phyloP scores from a whole-genome alignment of 1,284 basidiomycete genomes.

The Cerrena zonata region DNA sequence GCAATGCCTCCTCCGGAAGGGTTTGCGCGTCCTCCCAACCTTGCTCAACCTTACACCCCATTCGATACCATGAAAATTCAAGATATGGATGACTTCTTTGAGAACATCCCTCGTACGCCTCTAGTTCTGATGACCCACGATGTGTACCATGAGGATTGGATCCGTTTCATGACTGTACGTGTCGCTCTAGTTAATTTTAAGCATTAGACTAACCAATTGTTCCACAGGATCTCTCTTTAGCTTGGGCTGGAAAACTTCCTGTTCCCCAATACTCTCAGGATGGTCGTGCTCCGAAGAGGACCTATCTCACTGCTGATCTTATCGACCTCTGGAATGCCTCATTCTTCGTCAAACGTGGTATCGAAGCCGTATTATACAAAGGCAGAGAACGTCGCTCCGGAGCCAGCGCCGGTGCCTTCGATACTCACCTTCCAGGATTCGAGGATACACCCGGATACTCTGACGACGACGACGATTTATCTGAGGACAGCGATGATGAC shows the following conservation, averaged over 20 bases:
- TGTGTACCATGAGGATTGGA: conserved; percentile 71
- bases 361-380: conserved; percentile 70
- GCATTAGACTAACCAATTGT: conserved; percentile 4
- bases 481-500: conserved; percentile 33
- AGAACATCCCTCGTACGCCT: conserved; percentile 64
- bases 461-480: conserved; percentile 29
- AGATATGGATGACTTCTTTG: conserved; percentile 67
- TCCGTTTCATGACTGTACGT: conserved; percentile 63
- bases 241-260: conserved; percentile 69
- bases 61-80: conserved; percentile 66
- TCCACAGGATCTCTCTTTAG: conserved; percentile 57
- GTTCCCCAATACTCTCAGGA: conserved; percentile 43
- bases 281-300: conserved; percentile 48
- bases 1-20: conserved; percentile 58
- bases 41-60: conserved; percentile 58
- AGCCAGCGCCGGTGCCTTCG: conserved; percentile 43
- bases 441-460: conserved; percentile 36
- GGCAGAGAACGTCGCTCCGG: conserved; percentile 71
- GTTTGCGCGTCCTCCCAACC: conserved; percentile 64
- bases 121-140: conserved; percentile 68
- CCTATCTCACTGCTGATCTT: conserved; percentile 58
- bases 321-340: conserved; percentile 71
- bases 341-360: conserved; percentile 65
- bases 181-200: background rate
- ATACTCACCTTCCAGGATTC: conserved; percentile 46